Conservation (phyloP, 148 eudicot species). For the Fallopia convolvulus region DNA sequence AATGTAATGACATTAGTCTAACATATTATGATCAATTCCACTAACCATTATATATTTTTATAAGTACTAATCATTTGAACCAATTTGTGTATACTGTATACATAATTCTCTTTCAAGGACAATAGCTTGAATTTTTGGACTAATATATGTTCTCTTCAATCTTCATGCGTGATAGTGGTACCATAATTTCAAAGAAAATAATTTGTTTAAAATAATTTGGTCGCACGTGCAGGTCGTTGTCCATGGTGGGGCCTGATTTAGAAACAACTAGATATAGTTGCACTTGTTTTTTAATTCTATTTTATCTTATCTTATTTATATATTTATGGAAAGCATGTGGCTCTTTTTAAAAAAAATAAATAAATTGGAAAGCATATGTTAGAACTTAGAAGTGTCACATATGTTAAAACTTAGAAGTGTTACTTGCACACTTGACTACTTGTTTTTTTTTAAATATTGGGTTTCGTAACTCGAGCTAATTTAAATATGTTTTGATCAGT, state of each 20-base stretch:
- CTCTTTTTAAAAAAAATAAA: too few species aligned
- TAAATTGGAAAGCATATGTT: not conserved
- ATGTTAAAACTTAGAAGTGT: too few species aligned
- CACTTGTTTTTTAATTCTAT: not conserved
- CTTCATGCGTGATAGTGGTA: conserved; percentile 7
- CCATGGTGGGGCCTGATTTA: not conserved
- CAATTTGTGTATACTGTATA: too few species aligned
- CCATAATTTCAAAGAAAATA: not conserved
- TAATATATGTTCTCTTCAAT: not conserved
- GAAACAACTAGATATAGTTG: not conserved
- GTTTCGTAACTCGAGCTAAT: not conserved
- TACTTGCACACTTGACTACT: too few species aligned
- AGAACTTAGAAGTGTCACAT: too few species aligned
- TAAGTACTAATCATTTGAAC: too few species aligned
- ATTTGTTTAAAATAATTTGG: conserved; percentile 7
- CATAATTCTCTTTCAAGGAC: too few species aligned
- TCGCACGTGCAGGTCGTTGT: conserved; percentile 13
- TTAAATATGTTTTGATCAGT: not conserved
- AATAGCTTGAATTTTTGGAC: too few species aligned
- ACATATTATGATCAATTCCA: too few species aligned
- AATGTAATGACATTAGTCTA: too few species aligned
- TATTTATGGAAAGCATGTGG: not conserved
- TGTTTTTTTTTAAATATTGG: too few species aligned
- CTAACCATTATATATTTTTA: too few species aligned
- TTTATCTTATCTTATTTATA: not conserved